phyloP scores from a whole-genome alignment of 2,329 filamentous ascomycete species.

The Dryadomyces quercivorus region DNA sequence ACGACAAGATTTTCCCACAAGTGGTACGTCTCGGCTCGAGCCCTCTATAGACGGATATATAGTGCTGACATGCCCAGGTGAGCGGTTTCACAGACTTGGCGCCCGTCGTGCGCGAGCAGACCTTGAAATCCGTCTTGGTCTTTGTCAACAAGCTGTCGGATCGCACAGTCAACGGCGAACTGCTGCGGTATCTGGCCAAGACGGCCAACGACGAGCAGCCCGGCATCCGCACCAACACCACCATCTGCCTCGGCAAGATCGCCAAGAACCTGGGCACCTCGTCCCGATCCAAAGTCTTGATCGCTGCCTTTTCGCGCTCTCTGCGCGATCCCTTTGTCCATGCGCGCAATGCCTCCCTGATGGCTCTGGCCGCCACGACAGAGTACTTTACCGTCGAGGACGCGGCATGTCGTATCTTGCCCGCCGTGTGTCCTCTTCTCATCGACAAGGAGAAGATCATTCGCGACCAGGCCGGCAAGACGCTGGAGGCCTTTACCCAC shows the following conservation, averaged over 20 bases:
- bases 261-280: constrained; percentile 72
- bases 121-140: constrained; percentile 82
- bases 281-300: constrained; percentile 77
- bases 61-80: constrained; percentile 36
- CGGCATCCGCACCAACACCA: constrained; percentile 94
- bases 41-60: background rate
- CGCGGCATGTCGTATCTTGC: constrained; percentile 71
- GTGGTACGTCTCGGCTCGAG: constrained; percentile 44
- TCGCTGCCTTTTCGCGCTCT: constrained; percentile 82
- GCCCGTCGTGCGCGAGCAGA: constrained; percentile 88
- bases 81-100: constrained; percentile 89
- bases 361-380: constrained; percentile 73
- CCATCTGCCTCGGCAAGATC: constrained; percentile 93
- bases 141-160: constrained; percentile 86
- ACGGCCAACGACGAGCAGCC: constrained; percentile 97
- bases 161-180: constrained; percentile 82
- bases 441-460: constrained; percentile 95
- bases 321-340: constrained; percentile 91
- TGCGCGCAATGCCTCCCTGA: constrained; percentile 75
- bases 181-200: constrained; percentile 82
- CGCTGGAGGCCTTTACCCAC: constrained; percentile 73
- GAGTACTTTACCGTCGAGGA: constrained; percentile 88
- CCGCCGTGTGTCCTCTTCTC: constrained; percentile 69
- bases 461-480: constrained; percentile 82
- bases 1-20: constrained; percentile 93